Evolutionary conservation across 2,329 filamentous ascomycete species (phyloP).

Genomic region (Xylariaceae sp.): DNA sequence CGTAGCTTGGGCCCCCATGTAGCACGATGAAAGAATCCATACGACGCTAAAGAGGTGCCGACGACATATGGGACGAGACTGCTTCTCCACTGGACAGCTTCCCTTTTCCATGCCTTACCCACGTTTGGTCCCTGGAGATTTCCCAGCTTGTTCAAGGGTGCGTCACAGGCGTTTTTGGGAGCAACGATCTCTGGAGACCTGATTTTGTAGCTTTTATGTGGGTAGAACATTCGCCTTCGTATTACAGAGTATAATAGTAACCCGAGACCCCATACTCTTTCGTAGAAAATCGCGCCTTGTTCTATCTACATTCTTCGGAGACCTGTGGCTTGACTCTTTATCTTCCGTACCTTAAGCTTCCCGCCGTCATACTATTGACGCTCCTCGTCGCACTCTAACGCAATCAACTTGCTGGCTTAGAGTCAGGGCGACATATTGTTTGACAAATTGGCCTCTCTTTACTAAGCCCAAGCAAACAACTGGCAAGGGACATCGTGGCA

Average conservation of each 20-base stretch:
- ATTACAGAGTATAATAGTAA: not conserved
- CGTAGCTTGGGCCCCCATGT: too few species aligned
- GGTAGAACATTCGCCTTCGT: constrained; percentile 8
- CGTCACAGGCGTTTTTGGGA: constrained; percentile 4
- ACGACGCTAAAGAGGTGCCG: not conserved
- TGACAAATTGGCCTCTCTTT: too few species aligned
- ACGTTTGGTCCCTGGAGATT: constrained; percentile 5
- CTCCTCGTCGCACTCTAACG: too few species aligned
- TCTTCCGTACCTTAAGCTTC: too few species aligned
- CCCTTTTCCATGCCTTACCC: not conserved
- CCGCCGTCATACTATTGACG: too few species aligned
- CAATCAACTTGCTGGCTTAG: too few species aligned
- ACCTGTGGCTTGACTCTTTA: too few species aligned
- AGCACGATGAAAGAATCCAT: not conserved
- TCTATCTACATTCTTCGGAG: too few species aligned
- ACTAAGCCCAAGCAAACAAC: not conserved
- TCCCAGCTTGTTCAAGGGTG: constrained; percentile 13
- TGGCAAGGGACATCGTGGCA: constrained; percentile 22
- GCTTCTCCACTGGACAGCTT: not conserved
- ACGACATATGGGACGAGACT: not conserved
- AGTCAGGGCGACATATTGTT: too few species aligned
- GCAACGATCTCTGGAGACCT: constrained; percentile 5
- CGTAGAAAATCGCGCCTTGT: too few species aligned
- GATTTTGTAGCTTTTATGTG: constrained; percentile 4
- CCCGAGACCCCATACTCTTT: too few species aligned